Percentiles rank a stretch among this genome's conserved stretches.
phyloP scores from a whole-genome alignment of 1,139 yeast species.

The Zygosaccharomyces sapae region DNA sequence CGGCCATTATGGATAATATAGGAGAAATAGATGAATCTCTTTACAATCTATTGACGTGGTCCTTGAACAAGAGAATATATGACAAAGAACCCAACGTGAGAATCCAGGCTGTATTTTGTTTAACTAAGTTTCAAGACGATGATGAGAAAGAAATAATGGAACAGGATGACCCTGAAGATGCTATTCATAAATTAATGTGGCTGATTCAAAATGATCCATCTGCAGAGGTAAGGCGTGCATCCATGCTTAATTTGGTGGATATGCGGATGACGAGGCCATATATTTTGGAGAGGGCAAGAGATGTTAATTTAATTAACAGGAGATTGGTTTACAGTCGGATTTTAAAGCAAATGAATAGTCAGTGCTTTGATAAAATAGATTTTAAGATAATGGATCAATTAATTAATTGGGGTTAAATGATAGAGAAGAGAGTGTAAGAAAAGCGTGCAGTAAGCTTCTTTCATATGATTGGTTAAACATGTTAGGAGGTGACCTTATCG shows the following conservation, averaged over 20 bases:
- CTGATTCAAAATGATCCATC: constrained; percentile 74
- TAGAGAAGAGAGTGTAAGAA: constrained; percentile 68
- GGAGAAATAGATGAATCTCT: constrained; percentile 75
- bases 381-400: constrained; percentile 60
- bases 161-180: constrained; percentile 40
- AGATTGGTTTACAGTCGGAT: constrained; percentile 67
- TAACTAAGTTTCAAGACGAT: constrained; percentile 71
- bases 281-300: constrained; percentile 79
- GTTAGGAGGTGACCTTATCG: constrained; percentile 66
- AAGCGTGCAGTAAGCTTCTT: constrained; percentile 70
- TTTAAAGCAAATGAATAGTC: constrained; percentile 61
- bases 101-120: constrained; percentile 74
- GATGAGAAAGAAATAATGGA: constrained; percentile 40
- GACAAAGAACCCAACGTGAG: constrained; percentile 81
- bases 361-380: constrained; percentile 51
- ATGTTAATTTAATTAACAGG: constrained; percentile 66
- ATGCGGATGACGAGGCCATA: constrained; percentile 52
- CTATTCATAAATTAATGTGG: constrained; percentile 50
- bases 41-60: constrained; percentile 58
- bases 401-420: constrained; percentile 78
- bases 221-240: constrained; percentile 87
- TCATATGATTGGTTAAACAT: constrained; percentile 67
- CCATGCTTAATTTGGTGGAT: constrained; percentile 63
- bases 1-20: constrained; percentile 65
- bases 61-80: constrained; percentile 58